Evolutionary conservation across 768 basidiomycete genomes (phyloP).

Genomic region (Kwoniella pini): DNA sequence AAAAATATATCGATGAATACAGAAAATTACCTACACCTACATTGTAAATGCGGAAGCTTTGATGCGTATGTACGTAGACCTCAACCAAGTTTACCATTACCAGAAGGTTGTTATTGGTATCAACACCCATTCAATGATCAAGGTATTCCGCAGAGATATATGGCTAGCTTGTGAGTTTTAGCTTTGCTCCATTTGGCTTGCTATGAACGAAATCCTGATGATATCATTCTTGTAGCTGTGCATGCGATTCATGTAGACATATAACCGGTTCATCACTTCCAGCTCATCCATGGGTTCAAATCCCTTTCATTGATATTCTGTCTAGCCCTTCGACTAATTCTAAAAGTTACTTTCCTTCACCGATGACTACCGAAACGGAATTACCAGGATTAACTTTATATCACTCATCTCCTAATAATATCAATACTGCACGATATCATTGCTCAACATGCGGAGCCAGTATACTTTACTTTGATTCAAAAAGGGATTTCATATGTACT

Average conservation of each 20-base stretch:
- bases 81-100: slow-evolving; percentile 1
- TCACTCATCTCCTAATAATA: not conserved
- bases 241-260: not conserved
- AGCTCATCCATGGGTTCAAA: slow-evolving; percentile 2
- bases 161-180: slow-evolving; percentile 2
- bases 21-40: not conserved
- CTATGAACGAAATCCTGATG: not conserved
- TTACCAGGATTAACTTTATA: not conserved
- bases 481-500: not conserved
- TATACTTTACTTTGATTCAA: not conserved
- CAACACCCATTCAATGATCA: not conserved
- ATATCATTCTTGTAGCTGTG: not conserved
- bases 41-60: slow-evolving; percentile 3
- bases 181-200: not conserved
- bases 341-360: not conserved
- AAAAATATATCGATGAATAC: not conserved
- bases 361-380: not conserved
- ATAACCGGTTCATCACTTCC: not conserved
- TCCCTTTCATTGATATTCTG: slow-evolving; percentile 1
- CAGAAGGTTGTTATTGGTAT: slow-evolving; percentile 11
- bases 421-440: not conserved
- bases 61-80: slow-evolving; percentile 3
- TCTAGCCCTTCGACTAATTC: not conserved
- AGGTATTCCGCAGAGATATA: slow-evolving; percentile 3
- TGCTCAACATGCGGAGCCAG: not conserved